Percentiles rank a stretch among this genome's conserved stretches.
These are phyloP conservation scores for Botryosphaeria dothidea DNA, from an alignment of 2,329 filamentous ascomycete genomes.

Conservation along the genomic window DNA sequence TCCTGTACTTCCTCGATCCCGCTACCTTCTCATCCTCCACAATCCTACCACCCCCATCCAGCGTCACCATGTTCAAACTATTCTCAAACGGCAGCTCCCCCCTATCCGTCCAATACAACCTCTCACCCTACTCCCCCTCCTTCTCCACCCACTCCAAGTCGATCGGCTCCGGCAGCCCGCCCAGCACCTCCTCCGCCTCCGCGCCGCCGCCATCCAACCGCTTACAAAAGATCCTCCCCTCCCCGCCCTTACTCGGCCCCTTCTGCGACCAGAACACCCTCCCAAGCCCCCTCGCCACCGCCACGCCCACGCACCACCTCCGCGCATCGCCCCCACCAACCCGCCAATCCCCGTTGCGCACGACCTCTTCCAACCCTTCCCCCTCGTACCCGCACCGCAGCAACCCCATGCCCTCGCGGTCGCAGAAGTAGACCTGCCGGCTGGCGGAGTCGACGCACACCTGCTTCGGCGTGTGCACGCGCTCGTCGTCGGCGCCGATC, in stretches of 20 bases:
- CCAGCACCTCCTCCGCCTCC: conserved; percentile 39
- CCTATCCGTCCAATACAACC: conserved; percentile 62
- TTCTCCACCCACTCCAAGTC: conserved; percentile 51
- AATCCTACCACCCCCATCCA: not conserved
- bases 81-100: conserved; percentile 60
- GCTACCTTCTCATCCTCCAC: not conserved
- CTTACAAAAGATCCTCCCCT: conserved; percentile 57
- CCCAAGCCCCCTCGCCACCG: conserved; percentile 44
- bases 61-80: conserved; percentile 47
- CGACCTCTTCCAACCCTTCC: conserved; percentile 36
- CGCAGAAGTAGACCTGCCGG: conserved; percentile 40
- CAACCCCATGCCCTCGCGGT: conserved; percentile 45
- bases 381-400: conserved; percentile 37
- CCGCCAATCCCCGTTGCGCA: conserved; percentile 35
- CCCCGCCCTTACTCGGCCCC: conserved; percentile 51
- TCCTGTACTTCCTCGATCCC: too few species aligned
- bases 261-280: conserved; percentile 65
- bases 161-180: conserved; percentile 51
- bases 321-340: conserved; percentile 29
- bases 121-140: conserved; percentile 44
- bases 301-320: conserved; percentile 59
- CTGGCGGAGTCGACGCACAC: conserved; percentile 35
- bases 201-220: conserved; percentile 43
- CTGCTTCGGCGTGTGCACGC: conserved; percentile 53
- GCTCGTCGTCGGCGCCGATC: conserved; percentile 40